These are phyloP conservation scores for Sarocladiaceae sp. DNA, from an alignment of 2,329 filamentous ascomycete species.

Conservation along the genomic window DNA sequence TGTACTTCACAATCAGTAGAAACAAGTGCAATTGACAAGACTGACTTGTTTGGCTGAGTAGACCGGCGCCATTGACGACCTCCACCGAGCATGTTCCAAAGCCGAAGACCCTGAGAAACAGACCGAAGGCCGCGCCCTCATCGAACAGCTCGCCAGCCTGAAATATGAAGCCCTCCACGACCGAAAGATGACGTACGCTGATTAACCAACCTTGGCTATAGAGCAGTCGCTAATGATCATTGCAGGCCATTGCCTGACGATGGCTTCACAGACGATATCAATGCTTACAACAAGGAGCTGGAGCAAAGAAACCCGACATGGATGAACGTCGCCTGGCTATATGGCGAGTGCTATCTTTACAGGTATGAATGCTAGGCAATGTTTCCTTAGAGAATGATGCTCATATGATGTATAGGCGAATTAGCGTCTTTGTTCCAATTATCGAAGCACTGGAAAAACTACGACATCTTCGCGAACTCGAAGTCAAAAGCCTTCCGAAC, in stretches of 20 bases:
- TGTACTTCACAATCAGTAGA: neutral
- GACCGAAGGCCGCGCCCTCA: constrained; percentile 81
- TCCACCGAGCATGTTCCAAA: constrained; percentile 68
- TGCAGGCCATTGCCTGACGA: constrained; percentile 70
- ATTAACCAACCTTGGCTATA: no score
- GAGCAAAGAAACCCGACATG: constrained; percentile 69
- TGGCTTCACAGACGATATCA: constrained; percentile 73
- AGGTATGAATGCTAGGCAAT: constrained; percentile 41
- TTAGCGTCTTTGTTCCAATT: constrained; percentile 73
- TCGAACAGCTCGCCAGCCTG: constrained; percentile 71
- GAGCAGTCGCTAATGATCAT: constrained; percentile 10
- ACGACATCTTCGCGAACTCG: constrained; percentile 85
- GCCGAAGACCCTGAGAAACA: constrained; percentile 59
- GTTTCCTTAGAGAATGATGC: neutral
- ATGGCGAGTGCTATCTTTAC: constrained; percentile 91
- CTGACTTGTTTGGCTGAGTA: no score
- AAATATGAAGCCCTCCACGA: constrained; percentile 97
- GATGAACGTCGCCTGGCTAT: constrained; percentile 87
- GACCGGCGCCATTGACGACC: constrained; percentile 91
- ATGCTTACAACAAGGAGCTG: constrained; percentile 81
- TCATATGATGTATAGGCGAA: constrained; percentile 49
- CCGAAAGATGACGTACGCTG: constrained; percentile 69
- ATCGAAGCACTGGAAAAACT: constrained; percentile 79
- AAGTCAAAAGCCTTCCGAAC: constrained; percentile 92
- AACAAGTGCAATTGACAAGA: no score